Evolutionary conservation across 306 rosid species (phyloP).

Genomic region (Cicer arietinum): DNA sequence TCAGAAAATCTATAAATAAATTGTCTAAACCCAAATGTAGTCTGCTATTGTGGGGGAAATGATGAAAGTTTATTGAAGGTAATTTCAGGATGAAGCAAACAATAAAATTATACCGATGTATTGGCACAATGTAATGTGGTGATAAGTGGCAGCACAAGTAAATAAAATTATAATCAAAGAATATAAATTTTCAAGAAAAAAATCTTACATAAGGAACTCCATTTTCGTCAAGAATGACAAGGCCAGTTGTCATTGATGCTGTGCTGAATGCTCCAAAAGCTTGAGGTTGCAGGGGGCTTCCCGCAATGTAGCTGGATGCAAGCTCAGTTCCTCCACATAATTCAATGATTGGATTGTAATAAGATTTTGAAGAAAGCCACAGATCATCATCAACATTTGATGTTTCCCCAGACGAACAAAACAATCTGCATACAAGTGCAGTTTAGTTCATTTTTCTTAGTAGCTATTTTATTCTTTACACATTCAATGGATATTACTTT

Average conservation of each 20-base stretch:
- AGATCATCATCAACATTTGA: constrained; percentile 89
- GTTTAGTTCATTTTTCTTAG: constrained; percentile 40
- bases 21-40: constrained; percentile 9
- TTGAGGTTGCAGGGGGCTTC: constrained; percentile 78
- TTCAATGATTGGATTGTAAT: constrained; percentile 70
- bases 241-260: constrained; percentile 69
- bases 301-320: constrained; percentile 66
- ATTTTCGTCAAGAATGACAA: constrained; percentile 73
- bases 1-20: constrained; percentile 8
- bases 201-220: constrained; percentile 69
- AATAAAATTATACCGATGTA: constrained; percentile 5
- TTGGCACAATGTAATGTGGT: constrained; percentile 19
- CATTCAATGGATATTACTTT: constrained; percentile 54
- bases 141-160: constrained; percentile 1
- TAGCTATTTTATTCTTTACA: constrained; percentile 8
- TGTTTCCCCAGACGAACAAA: constrained; percentile 72
- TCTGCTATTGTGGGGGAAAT: constrained; percentile 7
- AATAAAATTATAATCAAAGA: constrained; percentile 19
- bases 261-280: constrained; percentile 86
- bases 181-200: not conserved
- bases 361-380: constrained; percentile 84
- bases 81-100: constrained; percentile 17
- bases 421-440: constrained; percentile 55
- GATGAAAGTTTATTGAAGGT: constrained; percentile 12
- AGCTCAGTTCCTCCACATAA: constrained; percentile 91